A percentile compares a stretch with the other conserved stretches of the same genome.
Evolutionary conservation across 208 protist species (phyloP).

Genomic region (Leishmania martiniquensis): DNA sequence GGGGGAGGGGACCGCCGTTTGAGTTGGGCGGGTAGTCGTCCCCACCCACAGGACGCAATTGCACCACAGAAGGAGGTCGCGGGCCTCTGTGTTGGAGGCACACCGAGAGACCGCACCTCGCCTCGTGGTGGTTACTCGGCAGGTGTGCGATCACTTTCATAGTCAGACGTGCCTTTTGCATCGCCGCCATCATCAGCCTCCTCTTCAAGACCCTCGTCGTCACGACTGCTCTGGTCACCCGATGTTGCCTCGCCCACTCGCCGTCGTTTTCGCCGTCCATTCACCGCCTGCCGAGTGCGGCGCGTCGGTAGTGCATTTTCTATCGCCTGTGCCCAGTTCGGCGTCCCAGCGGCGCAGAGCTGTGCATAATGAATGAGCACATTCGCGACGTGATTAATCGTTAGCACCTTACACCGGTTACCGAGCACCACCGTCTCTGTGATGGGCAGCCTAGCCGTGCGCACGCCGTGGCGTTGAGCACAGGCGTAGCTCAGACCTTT

Average conservation of each 20-base stretch:
- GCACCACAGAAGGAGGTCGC: background rate
- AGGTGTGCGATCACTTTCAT: background rate
- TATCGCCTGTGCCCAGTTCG: slow-evolving; percentile 70
- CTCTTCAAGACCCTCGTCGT: slow-evolving; percentile 1
- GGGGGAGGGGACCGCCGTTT: background rate
- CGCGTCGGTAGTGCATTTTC: slow-evolving; percentile 70
- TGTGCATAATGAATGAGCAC: slow-evolving; percentile 65
- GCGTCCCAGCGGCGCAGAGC: slow-evolving; percentile 20
- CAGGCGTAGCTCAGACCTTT: slow-evolving; percentile 70
- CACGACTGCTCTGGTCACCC: background rate
- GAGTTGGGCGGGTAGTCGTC: background rate
- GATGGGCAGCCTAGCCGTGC: slow-evolving; percentile 78
- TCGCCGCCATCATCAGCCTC: background rate
- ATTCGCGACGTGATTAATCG: slow-evolving; percentile 88
- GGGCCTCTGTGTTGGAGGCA: background rate
- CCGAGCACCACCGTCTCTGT: slow-evolving; percentile 79
- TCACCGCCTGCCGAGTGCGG: slow-evolving; percentile 48
- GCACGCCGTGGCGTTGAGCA: slow-evolving; percentile 66
- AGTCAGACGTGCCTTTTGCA: background rate
- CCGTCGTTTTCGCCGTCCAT: slow-evolving; percentile 34
- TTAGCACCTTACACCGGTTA: slow-evolving; percentile 90
- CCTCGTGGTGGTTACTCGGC: too few relatives aligned
- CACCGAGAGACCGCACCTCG: background rate
- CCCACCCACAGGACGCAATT: background rate
- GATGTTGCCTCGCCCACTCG: slow-evolving; percentile 3